Conservation (phyloP, 176 grass and related monocot species). For the Poa annua region DNA sequence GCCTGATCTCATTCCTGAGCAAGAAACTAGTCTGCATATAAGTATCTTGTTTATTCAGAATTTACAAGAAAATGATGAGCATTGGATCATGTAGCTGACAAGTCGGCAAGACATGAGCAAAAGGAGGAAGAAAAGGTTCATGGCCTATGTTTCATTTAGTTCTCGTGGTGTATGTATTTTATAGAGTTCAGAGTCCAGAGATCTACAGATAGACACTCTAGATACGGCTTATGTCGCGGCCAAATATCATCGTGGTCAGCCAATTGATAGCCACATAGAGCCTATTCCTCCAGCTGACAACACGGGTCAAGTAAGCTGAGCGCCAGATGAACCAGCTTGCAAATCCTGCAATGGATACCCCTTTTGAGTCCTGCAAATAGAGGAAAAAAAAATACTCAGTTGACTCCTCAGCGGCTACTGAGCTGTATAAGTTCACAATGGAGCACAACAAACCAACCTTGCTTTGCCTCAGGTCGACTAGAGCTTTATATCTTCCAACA, state of each 20-base stretch:
- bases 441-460: slow-evolving; percentile 57
- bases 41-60: slow-evolving; percentile 40
- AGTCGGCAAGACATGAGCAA: not conserved
- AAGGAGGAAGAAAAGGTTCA: not conserved
- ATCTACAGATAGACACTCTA: slow-evolving; percentile 41
- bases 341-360: slow-evolving; percentile 91
- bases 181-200: slow-evolving; percentile 18
- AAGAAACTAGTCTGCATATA: not conserved
- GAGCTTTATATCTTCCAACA: slow-evolving; percentile 96
- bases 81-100: slow-evolving; percentile 20
- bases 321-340: slow-evolving; percentile 92
- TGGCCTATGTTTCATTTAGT: not conserved
- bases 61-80: slow-evolving; percentile 20
- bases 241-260: slow-evolving; percentile 90
- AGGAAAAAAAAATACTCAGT: not conserved
- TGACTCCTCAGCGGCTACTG: not conserved
- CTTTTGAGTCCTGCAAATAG: slow-evolving; percentile 72
- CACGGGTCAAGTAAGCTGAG: slow-evolving; percentile 87
- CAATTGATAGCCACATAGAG: slow-evolving; percentile 94
- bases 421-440: not conserved
- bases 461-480: slow-evolving; percentile 87
- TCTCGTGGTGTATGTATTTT: not conserved
- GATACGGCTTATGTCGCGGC: slow-evolving; percentile 88
- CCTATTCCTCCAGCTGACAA: slow-evolving; percentile 97
- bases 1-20: slow-evolving; percentile 1